Percentiles rank a stretch among this genome's conserved stretches.
These are phyloP conservation scores for Chlorella sp. DNA, from an alignment of 139 green algal genomes.

Conservation along the genomic window DNA sequence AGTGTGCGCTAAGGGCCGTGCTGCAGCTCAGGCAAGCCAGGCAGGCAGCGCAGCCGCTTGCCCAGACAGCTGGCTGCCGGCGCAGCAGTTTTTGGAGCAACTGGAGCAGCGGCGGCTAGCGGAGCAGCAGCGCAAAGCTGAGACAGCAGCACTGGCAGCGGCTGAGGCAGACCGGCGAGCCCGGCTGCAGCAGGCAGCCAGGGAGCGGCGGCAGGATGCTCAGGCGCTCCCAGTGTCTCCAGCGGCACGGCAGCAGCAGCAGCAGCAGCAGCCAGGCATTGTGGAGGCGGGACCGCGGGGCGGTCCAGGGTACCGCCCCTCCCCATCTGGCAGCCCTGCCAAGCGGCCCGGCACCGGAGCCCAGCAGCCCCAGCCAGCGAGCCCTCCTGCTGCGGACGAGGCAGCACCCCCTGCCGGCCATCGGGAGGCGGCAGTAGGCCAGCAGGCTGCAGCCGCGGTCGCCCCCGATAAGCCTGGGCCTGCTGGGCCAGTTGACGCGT, in stretches of 20 bases:
- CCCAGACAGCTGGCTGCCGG: background rate
- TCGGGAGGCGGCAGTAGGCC: background rate
- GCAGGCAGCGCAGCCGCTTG: background rate
- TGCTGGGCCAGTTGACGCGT: too few relatives aligned
- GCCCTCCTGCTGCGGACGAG: background rate
- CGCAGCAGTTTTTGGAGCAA: constrained; percentile 21
- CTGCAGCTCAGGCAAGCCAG: too few relatives aligned
- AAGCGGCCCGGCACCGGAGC: too few relatives aligned
- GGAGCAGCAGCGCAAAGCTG: constrained; percentile 2
- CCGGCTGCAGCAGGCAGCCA: background rate
- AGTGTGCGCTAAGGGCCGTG: constrained; percentile 13
- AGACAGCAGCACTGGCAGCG: constrained; percentile 1
- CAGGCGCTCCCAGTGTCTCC: background rate
- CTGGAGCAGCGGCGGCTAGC: constrained; percentile 22
- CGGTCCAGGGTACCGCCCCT: too few relatives aligned
- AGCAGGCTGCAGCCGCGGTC: background rate
- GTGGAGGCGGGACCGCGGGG: background rate
- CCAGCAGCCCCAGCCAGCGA: background rate
- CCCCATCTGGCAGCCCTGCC: too few relatives aligned
- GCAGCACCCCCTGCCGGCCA: background rate
- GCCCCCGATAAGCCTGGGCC: too few relatives aligned
- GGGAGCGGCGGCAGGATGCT: background rate
- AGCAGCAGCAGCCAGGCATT: background rate
- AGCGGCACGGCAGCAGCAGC: background rate
- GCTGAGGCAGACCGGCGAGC: constrained; percentile 1